Evolutionary conservation across 2,329 filamentous ascomycete species (phyloP).

Genomic region (Tolypocladium ophioglossoides): DNA sequence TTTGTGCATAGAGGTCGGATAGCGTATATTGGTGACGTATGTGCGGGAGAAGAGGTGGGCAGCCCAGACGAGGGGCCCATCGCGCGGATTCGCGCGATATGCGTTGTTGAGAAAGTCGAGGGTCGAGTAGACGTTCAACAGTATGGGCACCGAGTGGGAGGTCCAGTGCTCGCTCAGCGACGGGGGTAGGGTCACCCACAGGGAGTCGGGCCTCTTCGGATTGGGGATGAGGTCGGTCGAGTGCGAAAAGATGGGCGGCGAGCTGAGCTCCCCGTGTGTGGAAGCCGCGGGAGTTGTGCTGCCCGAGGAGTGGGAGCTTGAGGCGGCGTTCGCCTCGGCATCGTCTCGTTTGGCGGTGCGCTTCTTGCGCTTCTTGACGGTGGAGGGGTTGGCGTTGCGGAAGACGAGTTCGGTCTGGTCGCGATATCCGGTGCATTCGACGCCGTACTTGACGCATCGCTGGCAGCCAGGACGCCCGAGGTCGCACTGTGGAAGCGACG

Average conservation of each 20-base stretch:
- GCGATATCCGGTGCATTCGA: constrained; percentile 27
- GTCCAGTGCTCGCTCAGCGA: constrained; percentile 27
- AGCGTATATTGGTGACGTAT: constrained; percentile 25
- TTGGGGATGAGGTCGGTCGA: constrained; percentile 6
- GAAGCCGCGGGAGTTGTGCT: neutral
- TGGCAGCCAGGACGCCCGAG: constrained; percentile 27
- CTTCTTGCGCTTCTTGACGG: constrained; percentile 20
- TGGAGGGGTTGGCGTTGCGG: constrained; percentile 20
- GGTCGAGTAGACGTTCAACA: constrained; percentile 25
- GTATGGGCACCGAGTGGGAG: constrained; percentile 25
- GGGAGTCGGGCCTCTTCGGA: neutral
- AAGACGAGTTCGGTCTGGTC: constrained; percentile 29
- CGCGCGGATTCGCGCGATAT: constrained; percentile 11
- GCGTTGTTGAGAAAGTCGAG: constrained; percentile 22
- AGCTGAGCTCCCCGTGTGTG: neutral
- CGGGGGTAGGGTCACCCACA: neutral
- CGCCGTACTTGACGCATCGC: constrained; percentile 29
- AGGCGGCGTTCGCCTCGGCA: neutral
- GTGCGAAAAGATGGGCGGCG: neutral
- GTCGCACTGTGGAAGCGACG: constrained; percentile 21
- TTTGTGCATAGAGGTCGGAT: constrained; percentile 18
- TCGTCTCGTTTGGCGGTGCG: constrained; percentile 4
- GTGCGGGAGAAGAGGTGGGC: constrained; percentile 29
- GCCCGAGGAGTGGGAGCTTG: constrained; percentile 3
- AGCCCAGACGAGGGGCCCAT: constrained; percentile 27